Conservation (phyloP, 169 alveolate genomes). For the Plasmodium reichenowi region DNA sequence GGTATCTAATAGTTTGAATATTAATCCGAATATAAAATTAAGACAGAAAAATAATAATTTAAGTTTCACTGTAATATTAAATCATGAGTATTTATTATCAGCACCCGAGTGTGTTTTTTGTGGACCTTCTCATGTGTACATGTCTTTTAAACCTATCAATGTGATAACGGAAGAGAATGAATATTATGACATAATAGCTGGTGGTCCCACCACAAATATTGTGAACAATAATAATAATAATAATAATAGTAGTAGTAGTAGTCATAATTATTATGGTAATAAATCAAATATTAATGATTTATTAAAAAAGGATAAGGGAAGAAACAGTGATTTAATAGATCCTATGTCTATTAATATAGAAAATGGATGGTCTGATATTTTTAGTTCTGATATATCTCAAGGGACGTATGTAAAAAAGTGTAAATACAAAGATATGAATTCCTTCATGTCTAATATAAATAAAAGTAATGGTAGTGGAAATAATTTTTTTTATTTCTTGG, state of each 20-base stretch:
- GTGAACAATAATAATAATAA: not conserved
- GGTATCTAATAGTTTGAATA: slow-evolving; percentile 70
- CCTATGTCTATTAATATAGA: slow-evolving; percentile 23
- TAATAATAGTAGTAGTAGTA: not conserved
- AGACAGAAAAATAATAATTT: slow-evolving; percentile 64
- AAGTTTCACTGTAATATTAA: slow-evolving; percentile 67
- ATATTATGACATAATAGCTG: slow-evolving; percentile 11
- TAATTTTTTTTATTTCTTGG: slow-evolving; percentile 85
- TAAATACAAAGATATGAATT: slow-evolving; percentile 27
- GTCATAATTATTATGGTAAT: not conserved
- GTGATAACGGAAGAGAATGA: slow-evolving; percentile 44
- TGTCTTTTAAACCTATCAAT: slow-evolving; percentile 65
- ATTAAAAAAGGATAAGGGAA: slow-evolving; percentile 16
- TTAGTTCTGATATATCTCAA: slow-evolving; percentile 68
- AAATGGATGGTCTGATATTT: slow-evolving; percentile 75
- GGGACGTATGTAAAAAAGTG: slow-evolving; percentile 76
- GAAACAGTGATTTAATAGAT: slow-evolving; percentile 20
- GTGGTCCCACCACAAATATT: not conserved
- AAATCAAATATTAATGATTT: not conserved
- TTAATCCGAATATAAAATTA: slow-evolving; percentile 55
- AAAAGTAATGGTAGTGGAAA: slow-evolving; percentile 59
- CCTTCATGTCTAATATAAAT: slow-evolving; percentile 2
- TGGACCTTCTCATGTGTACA: slow-evolving; percentile 71
- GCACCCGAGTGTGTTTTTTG: slow-evolving; percentile 73
- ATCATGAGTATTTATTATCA: slow-evolving; percentile 77